Evolutionary conservation across 2,329 filamentous ascomycete species (phyloP).

Genomic region (Trichoderma atrobrunneum): DNA sequence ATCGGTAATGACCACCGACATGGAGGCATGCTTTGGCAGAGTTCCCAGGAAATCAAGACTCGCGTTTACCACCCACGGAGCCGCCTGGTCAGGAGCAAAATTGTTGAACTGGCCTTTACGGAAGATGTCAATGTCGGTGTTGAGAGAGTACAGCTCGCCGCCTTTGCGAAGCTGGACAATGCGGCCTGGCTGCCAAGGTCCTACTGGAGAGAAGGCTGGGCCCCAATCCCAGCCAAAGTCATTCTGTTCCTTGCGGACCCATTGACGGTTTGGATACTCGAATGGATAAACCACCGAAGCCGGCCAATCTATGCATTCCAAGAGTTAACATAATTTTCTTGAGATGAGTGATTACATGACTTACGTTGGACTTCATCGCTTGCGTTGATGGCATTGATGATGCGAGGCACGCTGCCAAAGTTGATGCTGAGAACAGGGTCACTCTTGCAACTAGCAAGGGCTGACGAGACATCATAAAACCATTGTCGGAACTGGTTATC

Average conservation of each 20-base stretch:
- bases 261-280: slow-evolving; percentile 24
- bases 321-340: background rate
- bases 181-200: slow-evolving; percentile 59
- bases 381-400: slow-evolving; percentile 20
- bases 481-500: slow-evolving; percentile 64
- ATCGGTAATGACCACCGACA: slow-evolving; percentile 49
- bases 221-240: slow-evolving; percentile 67
- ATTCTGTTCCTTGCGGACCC: slow-evolving; percentile 57
- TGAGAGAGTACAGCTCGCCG: slow-evolving; percentile 34
- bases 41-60: slow-evolving; percentile 56
- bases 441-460: slow-evolving; percentile 30
- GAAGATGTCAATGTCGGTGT: slow-evolving; percentile 55
- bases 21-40: slow-evolving; percentile 40
- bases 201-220: slow-evolving; percentile 59
- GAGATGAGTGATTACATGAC: background rate
- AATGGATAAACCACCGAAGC: slow-evolving; percentile 19
- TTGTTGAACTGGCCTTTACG: slow-evolving; percentile 57
- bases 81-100: slow-evolving; percentile 53
- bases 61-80: slow-evolving; percentile 59
- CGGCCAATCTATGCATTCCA: slow-evolving; percentile 12
- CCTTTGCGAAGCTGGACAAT: slow-evolving; percentile 47
- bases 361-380: slow-evolving; percentile 12
- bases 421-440: slow-evolving; percentile 22
- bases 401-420: slow-evolving; percentile 25
- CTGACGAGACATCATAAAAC: slow-evolving; percentile 53